Conservation (phyloP, 108 stramenopile species). For the Cylindrotheca fusiformis region DNA sequence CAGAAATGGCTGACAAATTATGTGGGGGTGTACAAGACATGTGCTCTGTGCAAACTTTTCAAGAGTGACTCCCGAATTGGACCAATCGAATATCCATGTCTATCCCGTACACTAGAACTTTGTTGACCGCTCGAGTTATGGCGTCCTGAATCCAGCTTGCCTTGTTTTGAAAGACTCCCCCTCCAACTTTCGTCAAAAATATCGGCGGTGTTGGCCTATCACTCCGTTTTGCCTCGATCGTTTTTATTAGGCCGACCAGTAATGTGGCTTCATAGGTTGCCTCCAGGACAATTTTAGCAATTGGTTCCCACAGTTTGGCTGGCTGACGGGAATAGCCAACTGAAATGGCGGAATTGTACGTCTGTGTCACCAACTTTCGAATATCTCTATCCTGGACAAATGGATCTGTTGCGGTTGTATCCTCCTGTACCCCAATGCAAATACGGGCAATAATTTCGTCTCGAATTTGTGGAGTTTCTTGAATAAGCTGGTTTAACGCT, state of each 20-base stretch:
- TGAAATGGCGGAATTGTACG: slow-evolving; percentile 29
- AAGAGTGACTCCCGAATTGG: neutral
- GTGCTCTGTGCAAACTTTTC: too few species aligned
- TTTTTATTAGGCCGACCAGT: slow-evolving; percentile 10
- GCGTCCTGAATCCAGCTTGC: slow-evolving; percentile 21
- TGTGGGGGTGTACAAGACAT: too few species aligned
- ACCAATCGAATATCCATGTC: neutral
- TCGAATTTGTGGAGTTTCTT: neutral
- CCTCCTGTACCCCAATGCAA: slow-evolving; percentile 23
- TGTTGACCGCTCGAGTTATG: neutral
- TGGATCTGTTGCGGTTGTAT: slow-evolving; percentile 16
- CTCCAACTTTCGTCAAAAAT: slow-evolving; percentile 44
- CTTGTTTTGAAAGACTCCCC: slow-evolving; percentile 49
- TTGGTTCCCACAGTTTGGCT: slow-evolving; percentile 17
- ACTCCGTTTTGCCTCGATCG: slow-evolving; percentile 1
- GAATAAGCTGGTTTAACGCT: neutral
- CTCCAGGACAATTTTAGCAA: slow-evolving; percentile 35
- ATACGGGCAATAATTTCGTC: neutral
- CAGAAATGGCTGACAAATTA: too few species aligned
- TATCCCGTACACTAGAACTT: neutral
- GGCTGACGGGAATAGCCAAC: slow-evolving; percentile 20
- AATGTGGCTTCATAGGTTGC: slow-evolving; percentile 51
- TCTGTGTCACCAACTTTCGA: slow-evolving; percentile 23
- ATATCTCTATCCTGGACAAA: neutral
- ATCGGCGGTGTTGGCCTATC: neutral